Evolutionary conservation across 495 filamentous ascomycete species (phyloP), one percentile per base, ranked within the genome.

Genomic region (Xylaria longipes): DNA sequence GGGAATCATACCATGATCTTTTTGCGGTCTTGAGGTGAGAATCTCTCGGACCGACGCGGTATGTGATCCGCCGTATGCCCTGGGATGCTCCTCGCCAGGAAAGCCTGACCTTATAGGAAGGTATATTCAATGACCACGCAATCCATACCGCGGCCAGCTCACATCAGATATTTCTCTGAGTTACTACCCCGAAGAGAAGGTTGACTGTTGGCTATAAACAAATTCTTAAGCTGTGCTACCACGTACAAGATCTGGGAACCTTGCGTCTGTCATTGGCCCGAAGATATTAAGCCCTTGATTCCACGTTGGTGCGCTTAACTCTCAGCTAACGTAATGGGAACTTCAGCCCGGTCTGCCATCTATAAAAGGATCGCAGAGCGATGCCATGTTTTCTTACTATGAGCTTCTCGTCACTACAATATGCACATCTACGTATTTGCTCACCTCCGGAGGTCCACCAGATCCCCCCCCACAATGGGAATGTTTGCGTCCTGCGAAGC

Each of bases 341-440:
- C 48, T 56, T 65, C 65, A 50, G 65, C 65, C 35, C 33, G 29
- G 29, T 12, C 43, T 52, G 14, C 14, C 31, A 25, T 25, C 46
- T 66, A 39, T 37, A 25, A n/a, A 33, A 46, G 22, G 41, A 65
- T 48, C 22, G 17, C 41, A n/a, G 25, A 33, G 27, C 62, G 62
- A 48, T 65, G 43, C 62, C 17, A 65, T 27, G 20, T 65, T 1
- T 7, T 45, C 33, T 48, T 46, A 9, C 22, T 63, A 33, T 43
- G 22, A n/a, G 27, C 60, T 62, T 45, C 62, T 48, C 41, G 15
- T 65, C 25, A 22, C 41, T 65, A 48, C 62, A 6, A 65, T 65
- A 31, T 48, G 37, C 41, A 65, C 62, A n/a, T 46, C 41, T 63
- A 43, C 22, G 9, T 33, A 46, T 65, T 46, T 9, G n/a, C 62